phyloP scores from a whole-genome alignment of 192 early-diverging fungal species.

The Backusella mclennaniae region DNA sequence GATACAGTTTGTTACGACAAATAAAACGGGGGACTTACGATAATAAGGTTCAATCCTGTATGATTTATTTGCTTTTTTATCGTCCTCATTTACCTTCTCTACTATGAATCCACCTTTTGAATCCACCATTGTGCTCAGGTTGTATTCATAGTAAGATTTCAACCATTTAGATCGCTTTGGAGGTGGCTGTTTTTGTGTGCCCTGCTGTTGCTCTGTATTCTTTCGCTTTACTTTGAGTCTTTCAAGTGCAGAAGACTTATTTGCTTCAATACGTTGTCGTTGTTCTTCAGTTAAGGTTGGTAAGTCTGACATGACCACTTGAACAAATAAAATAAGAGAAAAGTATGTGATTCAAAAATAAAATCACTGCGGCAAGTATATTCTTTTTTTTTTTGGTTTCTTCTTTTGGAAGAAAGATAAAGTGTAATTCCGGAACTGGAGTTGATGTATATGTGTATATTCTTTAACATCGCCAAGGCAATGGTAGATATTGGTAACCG shows the following conservation, averaged over 20 bases:
- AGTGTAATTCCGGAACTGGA: too few species aligned
- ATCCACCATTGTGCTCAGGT: conserved; percentile 84
- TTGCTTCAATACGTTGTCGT: conserved; percentile 42
- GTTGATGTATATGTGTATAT: too few species aligned
- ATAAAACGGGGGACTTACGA: conserved; percentile 35
- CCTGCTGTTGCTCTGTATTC: background rate
- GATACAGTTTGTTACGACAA: too few species aligned
- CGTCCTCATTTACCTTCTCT: conserved; percentile 46
- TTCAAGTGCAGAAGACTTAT: conserved; percentile 45
- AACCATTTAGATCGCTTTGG: conserved; percentile 27
- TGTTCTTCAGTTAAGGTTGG: conserved; percentile 42
- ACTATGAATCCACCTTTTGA: conserved; percentile 85
- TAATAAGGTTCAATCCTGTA: conserved; percentile 34
- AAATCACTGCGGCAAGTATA: background rate
- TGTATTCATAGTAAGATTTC: conserved; percentile 69
- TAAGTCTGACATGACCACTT: background rate
- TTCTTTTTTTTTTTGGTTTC: too few species aligned
- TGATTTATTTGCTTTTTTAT: conserved; percentile 38
- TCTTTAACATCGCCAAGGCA: background rate
- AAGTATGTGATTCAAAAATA: background rate
- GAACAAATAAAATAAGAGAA: background rate
- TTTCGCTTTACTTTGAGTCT: conserved; percentile 28
- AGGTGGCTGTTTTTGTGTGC: background rate
- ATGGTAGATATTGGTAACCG: too few species aligned
- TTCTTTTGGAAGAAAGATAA: too few species aligned